Evolutionary conservation across 2,329 filamentous ascomycete species (phyloP).

Genomic region (Aspergillus proliferans): DNA sequence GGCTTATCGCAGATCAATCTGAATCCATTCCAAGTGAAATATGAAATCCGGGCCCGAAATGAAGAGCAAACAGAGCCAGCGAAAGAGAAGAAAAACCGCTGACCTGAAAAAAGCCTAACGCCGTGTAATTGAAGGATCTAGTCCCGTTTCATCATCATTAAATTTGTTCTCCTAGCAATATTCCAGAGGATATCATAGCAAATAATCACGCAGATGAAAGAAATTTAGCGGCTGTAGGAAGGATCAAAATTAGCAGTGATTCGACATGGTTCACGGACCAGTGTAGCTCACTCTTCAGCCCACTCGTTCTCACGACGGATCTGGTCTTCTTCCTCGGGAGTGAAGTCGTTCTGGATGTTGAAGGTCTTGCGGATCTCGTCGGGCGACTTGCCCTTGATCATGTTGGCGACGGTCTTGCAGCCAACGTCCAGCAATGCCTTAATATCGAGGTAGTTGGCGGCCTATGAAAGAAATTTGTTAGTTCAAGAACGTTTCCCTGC

Average conservation of each 20-base stretch:
- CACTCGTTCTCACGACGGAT: slow-evolving; percentile 88
- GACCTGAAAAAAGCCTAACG: slow-evolving; percentile 14
- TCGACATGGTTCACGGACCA: background rate
- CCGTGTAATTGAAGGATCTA: slow-evolving; percentile 11
- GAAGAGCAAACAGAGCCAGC: background rate
- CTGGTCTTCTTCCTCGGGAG: slow-evolving; percentile 97
- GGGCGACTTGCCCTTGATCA: slow-evolving; percentile 99
- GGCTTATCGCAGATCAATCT: too few species aligned
- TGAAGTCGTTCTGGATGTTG: slow-evolving; percentile 99
- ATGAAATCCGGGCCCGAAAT: background rate
- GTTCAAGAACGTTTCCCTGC: slow-evolving; percentile 1
- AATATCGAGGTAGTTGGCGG: slow-evolving; percentile 98
- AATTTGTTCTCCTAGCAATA: background rate
- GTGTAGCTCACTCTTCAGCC: slow-evolving; percentile 65
- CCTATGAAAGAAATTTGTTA: slow-evolving; percentile 45
- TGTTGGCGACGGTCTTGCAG: slow-evolving; percentile 99
- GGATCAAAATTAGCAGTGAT: slow-evolving; percentile 6
- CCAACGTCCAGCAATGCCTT: slow-evolving; percentile 96
- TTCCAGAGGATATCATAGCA: background rate
- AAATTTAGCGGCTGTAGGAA: slow-evolving; percentile 45
- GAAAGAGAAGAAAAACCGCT: slow-evolving; percentile 9
- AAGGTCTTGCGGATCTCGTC: slow-evolving; percentile 99
- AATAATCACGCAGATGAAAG: background rate
- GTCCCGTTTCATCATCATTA: slow-evolving; percentile 1
- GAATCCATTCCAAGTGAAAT: background rate